phyloP scores from a whole-genome alignment of 371 early-diverging fungal species.

The Mortierella sp. region DNA sequence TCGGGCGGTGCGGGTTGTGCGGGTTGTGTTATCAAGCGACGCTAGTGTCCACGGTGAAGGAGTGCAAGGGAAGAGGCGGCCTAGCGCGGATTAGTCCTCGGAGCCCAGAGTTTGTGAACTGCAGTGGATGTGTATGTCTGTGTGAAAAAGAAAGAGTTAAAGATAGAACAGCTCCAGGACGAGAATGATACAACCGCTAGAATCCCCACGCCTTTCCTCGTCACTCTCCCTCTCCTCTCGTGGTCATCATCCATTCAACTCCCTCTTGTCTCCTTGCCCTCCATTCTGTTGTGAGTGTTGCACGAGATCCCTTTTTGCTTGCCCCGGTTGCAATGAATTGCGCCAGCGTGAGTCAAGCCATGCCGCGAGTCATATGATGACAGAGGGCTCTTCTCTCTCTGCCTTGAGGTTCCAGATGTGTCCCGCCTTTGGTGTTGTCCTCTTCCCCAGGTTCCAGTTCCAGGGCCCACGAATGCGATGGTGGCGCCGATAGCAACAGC shows the following conservation, averaged over 20 bases:
- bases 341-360: too few relatives aligned
- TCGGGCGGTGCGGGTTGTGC: background rate
- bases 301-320: too few relatives aligned
- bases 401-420: background rate
- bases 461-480: background rate
- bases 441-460: slow-evolving; percentile 9
- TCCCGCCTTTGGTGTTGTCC: too few relatives aligned
- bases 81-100: slow-evolving; percentile 12
- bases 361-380: background rate
- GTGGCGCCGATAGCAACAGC: background rate
- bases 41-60: background rate
- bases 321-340: too few relatives aligned
- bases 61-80: background rate
- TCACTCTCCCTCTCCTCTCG: background rate
- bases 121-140: background rate
- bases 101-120: background rate
- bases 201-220: background rate
- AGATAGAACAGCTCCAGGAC: background rate
- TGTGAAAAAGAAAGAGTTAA: background rate
- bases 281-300: background rate
- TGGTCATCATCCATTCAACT: background rate
- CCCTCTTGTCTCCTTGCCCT: background rate
- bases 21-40: background rate
- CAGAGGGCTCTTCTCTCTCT: too few relatives aligned
- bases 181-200: background rate